Evolutionary conservation across 1,284 basidiomycete species (phyloP).

Genomic region (Papiliotrema nemorosa): DNA sequence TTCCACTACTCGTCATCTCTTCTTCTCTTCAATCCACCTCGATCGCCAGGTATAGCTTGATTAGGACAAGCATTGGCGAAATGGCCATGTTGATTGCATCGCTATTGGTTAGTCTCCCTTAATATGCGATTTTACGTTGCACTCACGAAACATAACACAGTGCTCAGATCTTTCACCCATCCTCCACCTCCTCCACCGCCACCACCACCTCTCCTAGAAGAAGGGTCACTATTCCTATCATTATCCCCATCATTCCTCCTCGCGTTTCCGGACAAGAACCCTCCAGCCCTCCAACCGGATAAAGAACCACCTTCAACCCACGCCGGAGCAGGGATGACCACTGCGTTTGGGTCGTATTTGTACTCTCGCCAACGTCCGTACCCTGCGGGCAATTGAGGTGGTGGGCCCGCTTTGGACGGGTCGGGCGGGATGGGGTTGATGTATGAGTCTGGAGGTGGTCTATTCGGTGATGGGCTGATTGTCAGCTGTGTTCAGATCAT

Average conservation of each 20-base stretch:
- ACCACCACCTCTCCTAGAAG: no score
- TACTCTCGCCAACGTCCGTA: slow-evolving; percentile 71
- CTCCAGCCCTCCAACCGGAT: slow-evolving; percentile 4
- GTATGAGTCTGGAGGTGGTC: slow-evolving; percentile 69
- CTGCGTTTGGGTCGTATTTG: slow-evolving; percentile 64
- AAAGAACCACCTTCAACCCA: slow-evolving; percentile 33
- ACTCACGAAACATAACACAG: slow-evolving; percentile 87
- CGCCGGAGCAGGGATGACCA: slow-evolving; percentile 36
- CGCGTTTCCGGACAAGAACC: slow-evolving; percentile 6
- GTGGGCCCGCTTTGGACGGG: slow-evolving; percentile 75
- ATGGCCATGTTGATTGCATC: slow-evolving; percentile 68
- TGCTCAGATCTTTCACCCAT: slow-evolving; percentile 58
- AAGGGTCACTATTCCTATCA: no score
- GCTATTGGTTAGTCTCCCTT: slow-evolving; percentile 20
- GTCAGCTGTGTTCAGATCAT: slow-evolving; percentile 7
- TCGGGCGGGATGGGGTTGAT: slow-evolving; percentile 72
- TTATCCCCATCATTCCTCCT: neutral
- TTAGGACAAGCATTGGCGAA: slow-evolving; percentile 93
- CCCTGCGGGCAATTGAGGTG: slow-evolving; percentile 66
- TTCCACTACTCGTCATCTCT: slow-evolving; percentile 1
- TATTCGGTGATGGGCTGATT: slow-evolving; percentile 31
- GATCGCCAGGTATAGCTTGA: slow-evolving; percentile 46
- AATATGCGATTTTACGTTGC: neutral
- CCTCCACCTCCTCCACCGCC: slow-evolving; percentile 15
- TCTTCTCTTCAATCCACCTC: slow-evolving; percentile 35